Evolutionary conservation across 371 early-diverging fungal species (phyloP).

Genomic region (Rhizopus delemar): DNA sequence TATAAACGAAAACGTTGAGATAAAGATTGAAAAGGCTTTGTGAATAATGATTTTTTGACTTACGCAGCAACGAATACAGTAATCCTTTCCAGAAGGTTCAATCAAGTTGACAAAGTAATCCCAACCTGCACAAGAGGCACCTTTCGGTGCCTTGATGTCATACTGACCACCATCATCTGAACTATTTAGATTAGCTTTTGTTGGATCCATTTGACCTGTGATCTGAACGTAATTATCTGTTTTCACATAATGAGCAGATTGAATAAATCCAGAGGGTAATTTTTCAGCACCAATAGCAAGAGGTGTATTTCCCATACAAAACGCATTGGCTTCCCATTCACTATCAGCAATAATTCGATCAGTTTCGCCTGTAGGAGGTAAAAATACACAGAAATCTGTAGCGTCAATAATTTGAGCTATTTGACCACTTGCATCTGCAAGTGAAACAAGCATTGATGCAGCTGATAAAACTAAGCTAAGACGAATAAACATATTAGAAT

Average conservation of each 20-base stretch:
- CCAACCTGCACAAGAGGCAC: slow-evolving; percentile 53
- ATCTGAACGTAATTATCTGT: slow-evolving; percentile 54
- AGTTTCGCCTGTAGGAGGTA: slow-evolving; percentile 48
- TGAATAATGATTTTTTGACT: slow-evolving; percentile 8
- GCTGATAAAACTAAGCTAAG: slow-evolving; percentile 9
- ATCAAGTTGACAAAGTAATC: slow-evolving; percentile 52
- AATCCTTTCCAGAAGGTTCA: slow-evolving; percentile 49
- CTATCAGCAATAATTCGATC: slow-evolving; percentile 44
- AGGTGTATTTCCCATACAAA: slow-evolving; percentile 50
- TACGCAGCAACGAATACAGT: slow-evolving; percentile 63
- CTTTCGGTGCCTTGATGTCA: slow-evolving; percentile 50
- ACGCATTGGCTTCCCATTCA: slow-evolving; percentile 55
- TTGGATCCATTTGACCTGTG: slow-evolving; percentile 55
- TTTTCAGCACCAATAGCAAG: slow-evolving; percentile 38
- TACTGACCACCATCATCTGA: slow-evolving; percentile 57
- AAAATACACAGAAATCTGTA: slow-evolving; percentile 52
- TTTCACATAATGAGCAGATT: slow-evolving; percentile 45
- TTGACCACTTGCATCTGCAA: slow-evolving; percentile 34
- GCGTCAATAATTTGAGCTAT: slow-evolving; percentile 44
- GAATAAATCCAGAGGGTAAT: slow-evolving; percentile 46
- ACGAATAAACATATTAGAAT: slow-evolving; percentile 3
- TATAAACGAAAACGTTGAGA: slow-evolving; percentile 1
- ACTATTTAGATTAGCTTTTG: slow-evolving; percentile 35
- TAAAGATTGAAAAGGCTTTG: too few species aligned
- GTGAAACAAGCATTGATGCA: slow-evolving; percentile 15